phyloP scores from a whole-genome alignment of 768 basidiomycete genomes.

The Lyophyllum shimeji region DNA sequence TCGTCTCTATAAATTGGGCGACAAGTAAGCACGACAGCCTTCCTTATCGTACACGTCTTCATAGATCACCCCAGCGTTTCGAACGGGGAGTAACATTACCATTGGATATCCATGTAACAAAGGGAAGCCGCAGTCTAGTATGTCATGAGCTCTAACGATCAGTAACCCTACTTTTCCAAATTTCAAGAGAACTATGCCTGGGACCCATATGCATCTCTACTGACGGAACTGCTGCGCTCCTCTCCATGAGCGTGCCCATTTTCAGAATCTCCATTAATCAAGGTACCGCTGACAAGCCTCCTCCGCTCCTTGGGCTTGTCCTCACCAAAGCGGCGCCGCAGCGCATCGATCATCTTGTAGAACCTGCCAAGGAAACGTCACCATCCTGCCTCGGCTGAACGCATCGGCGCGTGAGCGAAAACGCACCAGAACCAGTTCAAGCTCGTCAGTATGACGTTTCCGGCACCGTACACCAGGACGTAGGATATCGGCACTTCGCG shows the following conservation, averaged over 20 bases:
- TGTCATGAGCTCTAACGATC: background rate
- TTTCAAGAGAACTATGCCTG: background rate
- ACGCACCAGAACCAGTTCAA: constrained; percentile 83
- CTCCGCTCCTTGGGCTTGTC: constrained; percentile 15
- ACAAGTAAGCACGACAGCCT: too few relatives aligned
- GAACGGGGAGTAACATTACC: background rate
- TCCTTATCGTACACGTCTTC: too few relatives aligned
- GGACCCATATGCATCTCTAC: constrained; percentile 4
- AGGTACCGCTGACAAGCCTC: constrained; percentile 3
- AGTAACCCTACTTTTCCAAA: background rate
- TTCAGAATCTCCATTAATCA: constrained; percentile 13
- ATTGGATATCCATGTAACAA: background rate
- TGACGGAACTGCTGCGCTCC: background rate
- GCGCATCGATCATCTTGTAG: constrained; percentile 66
- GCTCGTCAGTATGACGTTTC: constrained; percentile 65
- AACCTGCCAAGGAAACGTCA: constrained; percentile 52
- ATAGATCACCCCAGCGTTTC: background rate
- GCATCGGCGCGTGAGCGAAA: background rate
- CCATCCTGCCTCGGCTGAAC: background rate
- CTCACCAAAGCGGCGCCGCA: constrained; percentile 57
- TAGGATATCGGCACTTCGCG: constrained; percentile 53
- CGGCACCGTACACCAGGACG: constrained; percentile 48
- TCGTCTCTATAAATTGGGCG: too few relatives aligned
- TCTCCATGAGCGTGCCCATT: constrained; percentile 9
- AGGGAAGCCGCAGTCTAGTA: background rate